A percentile compares a stretch with the other conserved stretches of the same genome.
Conservation (phyloP, 768 basidiomycete genomes). For the Cystoderma amianthinum region DNA sequence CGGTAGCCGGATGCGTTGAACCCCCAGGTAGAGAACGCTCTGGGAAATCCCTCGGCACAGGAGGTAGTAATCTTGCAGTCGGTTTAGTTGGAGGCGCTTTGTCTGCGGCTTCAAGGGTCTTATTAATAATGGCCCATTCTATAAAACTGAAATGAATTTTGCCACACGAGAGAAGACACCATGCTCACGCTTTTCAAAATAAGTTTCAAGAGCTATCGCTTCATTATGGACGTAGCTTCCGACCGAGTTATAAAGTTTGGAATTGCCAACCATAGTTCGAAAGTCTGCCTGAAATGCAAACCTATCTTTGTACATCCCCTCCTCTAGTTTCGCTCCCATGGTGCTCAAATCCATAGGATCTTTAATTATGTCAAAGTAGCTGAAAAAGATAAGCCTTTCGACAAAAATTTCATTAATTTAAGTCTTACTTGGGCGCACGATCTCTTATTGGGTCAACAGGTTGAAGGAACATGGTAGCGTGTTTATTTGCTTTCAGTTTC, state of each 20-base stretch:
- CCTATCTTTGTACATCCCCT: conserved; percentile 80
- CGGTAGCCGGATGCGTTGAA: not conserved
- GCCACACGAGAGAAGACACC: not conserved
- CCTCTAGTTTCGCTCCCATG: conserved; percentile 79
- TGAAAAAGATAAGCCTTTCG: conserved; percentile 21
- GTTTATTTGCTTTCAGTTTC: conserved; percentile 73
- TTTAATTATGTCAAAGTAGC: conserved; percentile 88
- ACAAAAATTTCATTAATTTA: conserved; percentile 1
- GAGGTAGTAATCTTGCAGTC: conserved; percentile 22
- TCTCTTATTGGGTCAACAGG: conserved; percentile 97
- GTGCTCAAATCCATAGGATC: conserved; percentile 94
- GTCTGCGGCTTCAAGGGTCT: conserved; percentile 68
- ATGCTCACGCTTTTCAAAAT: conserved; percentile 83
- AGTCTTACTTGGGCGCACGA: conserved; percentile 73
- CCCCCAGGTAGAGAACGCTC: conserved; percentile 13
- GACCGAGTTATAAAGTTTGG: conserved; percentile 74
- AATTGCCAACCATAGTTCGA: conserved; percentile 81
- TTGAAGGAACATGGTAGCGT: conserved; percentile 66
- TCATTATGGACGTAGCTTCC: conserved; percentile 71
- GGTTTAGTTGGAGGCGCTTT: conserved; percentile 30
- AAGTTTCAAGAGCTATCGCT: conserved; percentile 66
- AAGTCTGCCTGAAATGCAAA: conserved; percentile 84
- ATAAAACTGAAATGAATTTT: conserved; percentile 3
- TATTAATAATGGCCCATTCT: conserved; percentile 89
- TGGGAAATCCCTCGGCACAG: conserved; percentile 31